Evolutionary conservation across 2,329 filamentous ascomycete species (phyloP).

Genomic region (Magnaporthiopsis poae): DNA sequence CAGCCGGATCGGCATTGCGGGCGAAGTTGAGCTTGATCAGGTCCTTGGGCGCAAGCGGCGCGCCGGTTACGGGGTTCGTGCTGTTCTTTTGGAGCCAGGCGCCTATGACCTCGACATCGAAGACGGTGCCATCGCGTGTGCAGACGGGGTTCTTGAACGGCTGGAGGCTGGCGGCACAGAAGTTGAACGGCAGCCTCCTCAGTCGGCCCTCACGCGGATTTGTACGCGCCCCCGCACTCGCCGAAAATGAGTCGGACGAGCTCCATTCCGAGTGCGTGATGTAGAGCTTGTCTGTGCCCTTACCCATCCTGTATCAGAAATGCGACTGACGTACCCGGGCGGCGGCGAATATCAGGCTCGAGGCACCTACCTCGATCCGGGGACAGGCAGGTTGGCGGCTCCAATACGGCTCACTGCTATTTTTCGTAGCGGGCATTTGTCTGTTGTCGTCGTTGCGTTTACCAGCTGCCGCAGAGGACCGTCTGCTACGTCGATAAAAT

Average conservation of each 20-base stretch:
- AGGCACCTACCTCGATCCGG: background rate
- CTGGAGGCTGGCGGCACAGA: slow-evolving; percentile 89
- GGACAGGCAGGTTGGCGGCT: too few relatives aligned
- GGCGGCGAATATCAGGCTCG: background rate
- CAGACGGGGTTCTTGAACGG: slow-evolving; percentile 93
- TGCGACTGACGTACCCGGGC: background rate
- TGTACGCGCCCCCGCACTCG: slow-evolving; percentile 58
- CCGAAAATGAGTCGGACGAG: slow-evolving; percentile 77
- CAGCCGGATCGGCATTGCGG: slow-evolving; percentile 67
- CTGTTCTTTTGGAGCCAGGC: slow-evolving; percentile 84
- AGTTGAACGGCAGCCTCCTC: slow-evolving; percentile 90
- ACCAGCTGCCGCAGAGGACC: background rate
- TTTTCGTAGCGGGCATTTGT: background rate
- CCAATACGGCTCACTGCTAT: background rate
- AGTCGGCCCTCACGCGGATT: slow-evolving; percentile 52
- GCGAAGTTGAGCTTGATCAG: slow-evolving; percentile 85
- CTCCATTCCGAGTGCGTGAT: slow-evolving; percentile 99
- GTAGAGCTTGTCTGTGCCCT: slow-evolving; percentile 48
- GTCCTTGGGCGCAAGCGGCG: slow-evolving; percentile 68
- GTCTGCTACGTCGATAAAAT: background rate
- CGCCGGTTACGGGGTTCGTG: slow-evolving; percentile 81
- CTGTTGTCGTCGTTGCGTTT: background rate
- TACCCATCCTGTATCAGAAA: slow-evolving; percentile 29
- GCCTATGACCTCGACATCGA: slow-evolving; percentile 88
- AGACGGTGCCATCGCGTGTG: slow-evolving; percentile 76